Evolutionary conservation across 2,329 filamentous ascomycete genomes (phyloP), one percentile per base, ranked within the genome.

Genomic region (Nemania sp.): DNA sequence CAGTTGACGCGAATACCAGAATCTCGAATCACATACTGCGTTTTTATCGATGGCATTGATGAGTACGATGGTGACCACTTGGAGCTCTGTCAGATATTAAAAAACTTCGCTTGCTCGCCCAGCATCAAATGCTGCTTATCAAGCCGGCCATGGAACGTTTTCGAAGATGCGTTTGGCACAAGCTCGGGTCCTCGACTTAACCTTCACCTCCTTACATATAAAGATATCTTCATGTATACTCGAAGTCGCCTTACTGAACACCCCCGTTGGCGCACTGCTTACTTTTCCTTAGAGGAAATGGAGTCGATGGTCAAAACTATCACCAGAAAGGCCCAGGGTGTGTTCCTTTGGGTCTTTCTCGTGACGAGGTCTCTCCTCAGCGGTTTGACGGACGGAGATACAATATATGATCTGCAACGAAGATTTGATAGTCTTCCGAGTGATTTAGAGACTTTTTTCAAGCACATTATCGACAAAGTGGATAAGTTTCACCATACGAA

Each of bases 271-370:
- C 20, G n/a, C n/a, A n/a, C n/a, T n/a, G n/a, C n/a, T n/a, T n/a
- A n/a, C n/a, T n/a, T n/a, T n/a, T n/a, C n/a, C 39, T 37, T 19
- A 2, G 44, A 54, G 23, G 24, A 24, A 7, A 14, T 1, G 2
- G 19, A 22, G 8, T 20, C 34, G 15, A 34, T 45, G 2, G 28
- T 33, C 11, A 11, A 46, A 15, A 34, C 50, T 5, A 24, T 31
- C 11, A 3, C 33, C 5, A 41, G 11, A 3, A 33, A 30, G 23
- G 50, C 50, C 8, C 6, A 48, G 6, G 50, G 50, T 5, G 50
- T 53, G 6, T 53, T 53, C 11, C 43, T 52, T 8, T 70, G 68
- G 69, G 67, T 65, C 7, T 57, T 55, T 19, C 49, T 70, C 2
- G 68, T 68, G 0, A 61, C 64, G 2, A 54, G 53, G 24, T 57